Conservation (phyloP, 345 rosid genomes). For the Diplotaxis tenuifolia region DNA sequence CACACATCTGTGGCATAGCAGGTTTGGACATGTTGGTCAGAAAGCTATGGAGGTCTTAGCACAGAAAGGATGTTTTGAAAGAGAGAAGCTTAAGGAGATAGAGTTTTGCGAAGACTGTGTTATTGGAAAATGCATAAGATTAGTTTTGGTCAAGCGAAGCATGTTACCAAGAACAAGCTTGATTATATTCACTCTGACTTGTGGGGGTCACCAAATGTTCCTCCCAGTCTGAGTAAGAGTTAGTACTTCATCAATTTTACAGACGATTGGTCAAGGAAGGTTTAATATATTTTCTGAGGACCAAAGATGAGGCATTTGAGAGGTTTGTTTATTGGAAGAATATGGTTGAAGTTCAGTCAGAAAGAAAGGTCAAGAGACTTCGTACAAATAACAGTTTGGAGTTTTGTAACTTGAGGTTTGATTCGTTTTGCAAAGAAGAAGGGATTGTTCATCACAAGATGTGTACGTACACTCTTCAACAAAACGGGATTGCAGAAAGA, state of each 20-base stretch:
- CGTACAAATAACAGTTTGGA: not conserved
- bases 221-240: not conserved
- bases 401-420: not conserved
- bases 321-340: too few relatives aligned
- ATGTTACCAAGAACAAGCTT: too few relatives aligned
- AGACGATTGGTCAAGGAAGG: too few relatives aligned
- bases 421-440: not conserved
- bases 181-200: not conserved
- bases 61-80: not conserved
- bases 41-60: not conserved
- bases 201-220: not conserved
- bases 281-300: too few relatives aligned
- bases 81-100: not conserved
- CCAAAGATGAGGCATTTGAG: too few relatives aligned
- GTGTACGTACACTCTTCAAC: not conserved
- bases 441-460: not conserved
- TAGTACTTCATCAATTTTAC: too few relatives aligned
- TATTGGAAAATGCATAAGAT: not conserved
- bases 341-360: too few relatives aligned
- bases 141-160: not conserved
- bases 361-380: not conserved
- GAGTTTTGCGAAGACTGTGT: too few relatives aligned
- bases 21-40: too few relatives aligned
- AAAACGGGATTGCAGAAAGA: not conserved
- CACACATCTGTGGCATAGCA: not conserved